Base-by-base conservation (phyloP, 2,329 filamentous ascomycete genomes). In the Aurifilum marmelostoma region DNA sequence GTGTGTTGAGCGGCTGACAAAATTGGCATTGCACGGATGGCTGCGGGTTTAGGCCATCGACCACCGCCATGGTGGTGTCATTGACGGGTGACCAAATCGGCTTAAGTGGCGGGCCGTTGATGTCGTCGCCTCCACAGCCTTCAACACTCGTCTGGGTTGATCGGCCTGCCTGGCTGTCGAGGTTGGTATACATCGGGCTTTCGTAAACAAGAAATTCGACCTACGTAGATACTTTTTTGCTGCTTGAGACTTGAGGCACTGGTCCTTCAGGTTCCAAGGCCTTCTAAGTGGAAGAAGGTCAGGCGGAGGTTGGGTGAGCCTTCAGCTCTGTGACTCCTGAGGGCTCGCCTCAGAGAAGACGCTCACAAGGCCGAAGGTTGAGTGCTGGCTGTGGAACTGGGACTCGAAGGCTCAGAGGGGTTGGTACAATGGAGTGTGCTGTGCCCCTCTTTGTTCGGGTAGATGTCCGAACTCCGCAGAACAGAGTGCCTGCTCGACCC, bases 221-320 rank as follows among this genome's bases (percentile, higher is more conserved):
- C 67, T 69, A 71, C 63, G 67, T 71, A 71, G 69, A 71, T 71
- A 63, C 39, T 61, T 61, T 64, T 63, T 34, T 34, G 63, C 65
- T 71, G 56, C 61, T 63, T 65, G 67, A 69, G 12, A 64, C 37
- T 34, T 56, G 67, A 69, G 47, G 61, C 39, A 29, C 27, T 32
- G 61, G 61, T 21, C 24, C 27, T 41, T 43, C 61, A n/a, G 67
- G 54, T 69, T 58, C 39, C 37, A 63, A 63, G 50, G 39, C 47
- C 54, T 67, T n/a, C 32, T 59, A 27, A n/a, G 41, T 39, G 52
- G 34, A n/a, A 41, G 61, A 24, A 64, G 63, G 64, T 39, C 41
- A 59, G 59, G 37, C 59, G 61, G 56, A 4, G n/a, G 64, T 52
- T 47, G 64, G 60, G 69, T 47, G 27, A 43, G 41, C 24, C 39